A percentile compares a stretch with the other conserved stretches of the same genome.
Evolutionary conservation across 768 basidiomycete species (phyloP).

Genomic region (Tricholoma hemisulphureum): DNA sequence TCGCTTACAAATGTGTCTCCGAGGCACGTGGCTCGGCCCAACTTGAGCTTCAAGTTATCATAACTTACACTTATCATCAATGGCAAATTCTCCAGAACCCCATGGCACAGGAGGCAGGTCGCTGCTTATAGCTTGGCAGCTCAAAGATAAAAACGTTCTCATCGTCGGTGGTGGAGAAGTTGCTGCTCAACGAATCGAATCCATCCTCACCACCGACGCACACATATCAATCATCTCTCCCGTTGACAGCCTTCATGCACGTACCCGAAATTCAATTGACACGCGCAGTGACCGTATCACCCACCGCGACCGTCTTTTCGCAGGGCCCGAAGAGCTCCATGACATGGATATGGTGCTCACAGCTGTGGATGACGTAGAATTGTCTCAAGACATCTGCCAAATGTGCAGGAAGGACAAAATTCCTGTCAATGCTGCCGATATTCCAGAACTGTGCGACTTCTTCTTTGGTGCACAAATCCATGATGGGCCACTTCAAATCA

Average conservation of each 20-base stretch:
- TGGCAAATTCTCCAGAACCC: background rate
- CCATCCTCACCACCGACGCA: conserved; percentile 80
- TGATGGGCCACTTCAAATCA: conserved; percentile 87
- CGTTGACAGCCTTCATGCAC: conserved; percentile 56
- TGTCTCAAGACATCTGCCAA: conserved; percentile 69
- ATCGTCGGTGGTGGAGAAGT: conserved; percentile 94
- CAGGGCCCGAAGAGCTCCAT: conserved; percentile 60
- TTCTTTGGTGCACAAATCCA: conserved; percentile 96
- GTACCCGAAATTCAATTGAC: conserved; percentile 53
- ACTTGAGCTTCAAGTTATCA: conserved; percentile 11
- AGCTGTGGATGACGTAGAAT: conserved; percentile 80
- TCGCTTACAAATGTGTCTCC: conserved; percentile 9
- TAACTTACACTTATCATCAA: conserved; percentile 5
- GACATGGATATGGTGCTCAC: conserved; percentile 86
- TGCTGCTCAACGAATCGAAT: conserved; percentile 83
- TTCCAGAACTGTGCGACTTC: conserved; percentile 94
- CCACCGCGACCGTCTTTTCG: conserved; percentile 69
- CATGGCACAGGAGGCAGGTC: conserved; percentile 57
- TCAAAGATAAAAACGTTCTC: conserved; percentile 78
- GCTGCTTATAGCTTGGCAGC: conserved; percentile 91
- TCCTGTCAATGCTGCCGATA: conserved; percentile 95
- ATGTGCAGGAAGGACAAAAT: conserved; percentile 67
- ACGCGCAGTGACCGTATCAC: conserved; percentile 53
- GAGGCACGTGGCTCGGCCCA: background rate
- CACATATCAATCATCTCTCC: conserved; percentile 79